Percentiles rank a stretch among this genome's conserved stretches.
Conservation (phyloP, 1,284 basidiomycete species). For the Sporisorium graminicola region DNA sequence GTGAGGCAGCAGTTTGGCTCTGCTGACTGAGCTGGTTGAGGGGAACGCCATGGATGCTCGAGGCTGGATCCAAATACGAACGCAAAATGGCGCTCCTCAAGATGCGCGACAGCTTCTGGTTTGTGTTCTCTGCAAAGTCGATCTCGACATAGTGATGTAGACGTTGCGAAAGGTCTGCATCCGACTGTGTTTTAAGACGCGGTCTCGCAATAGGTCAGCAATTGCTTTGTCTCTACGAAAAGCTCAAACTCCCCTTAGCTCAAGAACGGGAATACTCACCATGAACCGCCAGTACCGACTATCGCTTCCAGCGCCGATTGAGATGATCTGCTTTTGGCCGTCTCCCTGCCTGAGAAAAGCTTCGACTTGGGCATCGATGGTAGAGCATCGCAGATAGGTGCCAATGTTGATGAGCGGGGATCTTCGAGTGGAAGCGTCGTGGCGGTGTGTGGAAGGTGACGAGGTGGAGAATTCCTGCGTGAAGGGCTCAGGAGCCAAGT, state of each 20-base stretch:
- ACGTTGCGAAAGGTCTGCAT: slow-evolving; percentile 61
- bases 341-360: slow-evolving; percentile 75
- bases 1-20: too few species aligned
- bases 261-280: slow-evolving; percentile 73
- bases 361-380: slow-evolving; percentile 83
- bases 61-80: slow-evolving; percentile 13
- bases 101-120: slow-evolving; percentile 85
- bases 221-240: too few species aligned
- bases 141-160: slow-evolving; percentile 82
- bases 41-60: slow-evolving; percentile 13
- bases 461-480: slow-evolving; percentile 37
- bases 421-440: slow-evolving; percentile 72
- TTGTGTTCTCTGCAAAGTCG: slow-evolving; percentile 87
- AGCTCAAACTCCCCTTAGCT: too few species aligned
- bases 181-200: slow-evolving; percentile 68
- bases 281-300: slow-evolving; percentile 89
- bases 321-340: slow-evolving; percentile 80
- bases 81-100: slow-evolving; percentile 77
- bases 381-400: slow-evolving; percentile 85
- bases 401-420: slow-evolving; percentile 94
- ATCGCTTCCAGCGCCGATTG: slow-evolving; percentile 91
- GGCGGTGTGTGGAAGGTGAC: not conserved
- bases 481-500: slow-evolving; percentile 43
- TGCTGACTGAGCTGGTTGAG: slow-evolving; percentile 1
- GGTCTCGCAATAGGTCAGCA: not conserved